Percentiles rank a stretch among this genome's conserved stretches.
Conservation (phyloP, 495 filamentous ascomycete species). For the Tuber magnatum region DNA sequence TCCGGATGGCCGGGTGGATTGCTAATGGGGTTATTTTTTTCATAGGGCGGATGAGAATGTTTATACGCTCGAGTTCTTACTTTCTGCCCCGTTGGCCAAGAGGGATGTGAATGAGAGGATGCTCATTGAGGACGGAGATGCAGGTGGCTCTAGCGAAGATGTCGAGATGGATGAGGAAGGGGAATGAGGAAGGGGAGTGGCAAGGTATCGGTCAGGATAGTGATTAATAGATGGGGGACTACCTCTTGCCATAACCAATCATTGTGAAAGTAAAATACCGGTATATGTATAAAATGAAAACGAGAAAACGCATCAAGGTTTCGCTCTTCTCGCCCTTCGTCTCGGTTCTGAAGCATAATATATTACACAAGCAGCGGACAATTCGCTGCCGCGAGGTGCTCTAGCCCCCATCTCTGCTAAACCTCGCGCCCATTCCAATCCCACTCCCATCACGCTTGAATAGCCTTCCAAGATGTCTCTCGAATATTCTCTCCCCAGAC, state of each 20-base stretch:
- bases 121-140: conserved; percentile 10
- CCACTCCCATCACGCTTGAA: conserved; percentile 77
- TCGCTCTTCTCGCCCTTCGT: not conserved
- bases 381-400: not conserved
- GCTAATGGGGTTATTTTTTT: conserved; percentile 44
- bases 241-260: not conserved
- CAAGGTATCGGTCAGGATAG: conserved; percentile 15
- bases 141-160: conserved; percentile 13
- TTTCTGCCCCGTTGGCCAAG: conserved; percentile 24
- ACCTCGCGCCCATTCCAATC: conserved; percentile 63
- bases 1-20: not conserved
- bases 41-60: conserved; percentile 76
- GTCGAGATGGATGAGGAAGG: conserved; percentile 29
- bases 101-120: not conserved
- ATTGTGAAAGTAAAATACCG: not conserved
- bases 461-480: conserved; percentile 87
- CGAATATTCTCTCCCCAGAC: conserved; percentile 82
- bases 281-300: not conserved
- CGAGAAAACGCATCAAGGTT: not conserved
- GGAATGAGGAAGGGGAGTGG: conserved; percentile 32
- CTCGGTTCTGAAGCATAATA: conserved; percentile 4
- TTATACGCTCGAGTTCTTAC: conserved; percentile 75
- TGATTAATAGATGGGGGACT: conserved; percentile 11
- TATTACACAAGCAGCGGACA: conserved; percentile 10
- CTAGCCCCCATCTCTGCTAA: conserved; percentile 45